Conservation (phyloP, 1,139 yeast genomes). For the Candida gigantensis region DNA sequence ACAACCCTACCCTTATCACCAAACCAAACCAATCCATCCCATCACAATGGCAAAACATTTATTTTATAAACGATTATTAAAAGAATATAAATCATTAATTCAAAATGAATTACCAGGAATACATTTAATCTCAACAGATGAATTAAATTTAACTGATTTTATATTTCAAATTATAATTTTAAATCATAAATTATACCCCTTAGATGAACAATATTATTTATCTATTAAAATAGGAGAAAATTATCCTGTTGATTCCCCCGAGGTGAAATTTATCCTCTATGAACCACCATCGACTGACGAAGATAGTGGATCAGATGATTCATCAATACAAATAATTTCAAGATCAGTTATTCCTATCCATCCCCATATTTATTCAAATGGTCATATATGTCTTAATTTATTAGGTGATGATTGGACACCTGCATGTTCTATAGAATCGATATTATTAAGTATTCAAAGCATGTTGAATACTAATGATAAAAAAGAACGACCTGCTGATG, state of each 20-base stretch:
- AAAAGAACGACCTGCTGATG: conserved; percentile 56
- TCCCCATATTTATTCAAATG: conserved; percentile 74
- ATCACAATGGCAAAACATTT: conserved; percentile 23
- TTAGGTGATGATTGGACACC: conserved; percentile 77
- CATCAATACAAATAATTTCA: conserved; percentile 18
- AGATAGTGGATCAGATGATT: conserved; percentile 8
- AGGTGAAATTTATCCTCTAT: conserved; percentile 50
- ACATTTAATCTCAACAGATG: conserved; percentile 24
- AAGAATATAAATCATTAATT: conserved; percentile 36
- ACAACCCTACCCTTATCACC: not conserved
- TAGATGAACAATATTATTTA: conserved; percentile 33
- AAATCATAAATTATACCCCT: conserved; percentile 30
- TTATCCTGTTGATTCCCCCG: conserved; percentile 69
- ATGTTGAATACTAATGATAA: conserved; percentile 55
- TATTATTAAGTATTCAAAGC: conserved; percentile 62
- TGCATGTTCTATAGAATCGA: conserved; percentile 56
- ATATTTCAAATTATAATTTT: conserved; percentile 24
- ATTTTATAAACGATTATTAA: conserved; percentile 41
- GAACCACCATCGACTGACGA: conserved; percentile 14
- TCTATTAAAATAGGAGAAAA: conserved; percentile 42
- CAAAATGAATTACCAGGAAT: conserved; percentile 30
- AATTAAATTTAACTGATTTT: conserved; percentile 21
- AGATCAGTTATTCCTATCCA: conserved; percentile 53
- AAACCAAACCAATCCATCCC: not conserved
- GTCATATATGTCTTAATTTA: conserved; percentile 68